Base-by-base conservation (phyloP, 23 red algal species). In the Gracilaria caudata region DNA sequence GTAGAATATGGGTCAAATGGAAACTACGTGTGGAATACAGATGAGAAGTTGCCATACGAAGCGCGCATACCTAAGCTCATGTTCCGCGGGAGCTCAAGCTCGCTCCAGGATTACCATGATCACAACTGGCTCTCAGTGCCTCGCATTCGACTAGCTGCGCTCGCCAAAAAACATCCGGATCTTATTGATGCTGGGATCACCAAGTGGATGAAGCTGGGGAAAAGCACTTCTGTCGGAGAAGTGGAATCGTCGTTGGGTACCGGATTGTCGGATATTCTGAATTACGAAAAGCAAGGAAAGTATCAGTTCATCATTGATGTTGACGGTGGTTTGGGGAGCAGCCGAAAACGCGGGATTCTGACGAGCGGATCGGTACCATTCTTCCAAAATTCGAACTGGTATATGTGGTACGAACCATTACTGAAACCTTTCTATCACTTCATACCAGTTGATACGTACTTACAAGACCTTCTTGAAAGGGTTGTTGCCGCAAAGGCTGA, bases 281-380 rank as follows among this genome's bases (percentile, higher is more conserved):
- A 86, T 24, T 86, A 57, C 34, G 82, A 86, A 44, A 55, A 57
- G 10, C 82, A 86, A 21, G 73, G 68, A 64, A 57, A 39, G 19
- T 95, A 88, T 41, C 86, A 82, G 19, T 95, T 90, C 49, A 83
- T 95, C 33, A 68, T 95, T 0, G 93, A 95, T 54, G 47, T 95
- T 34, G 93, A 91, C 51, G 86, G 93, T 24, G 93, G 93, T 75
- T 68, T 91, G 45, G 86, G 93, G 14, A 90, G 86, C 39, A 90
- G 86, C 39, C 34, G 93, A 66, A 94, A 94, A 76, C 65, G 93
- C 7, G 53, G 61, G 29, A 86, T 95, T 36, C 86, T 95, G 37
- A 79, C 53, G 14, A 86, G 82, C 34, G 93, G 93, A 14, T 78
- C 86, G 8, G 77, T 86, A 6, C 80, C 87, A 57, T 80, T 95